Evolutionary conservation across 257 asterid species (phyloP), one percentile per base, ranked within the genome.

Genomic region (Anisodus tanguticus): DNA sequence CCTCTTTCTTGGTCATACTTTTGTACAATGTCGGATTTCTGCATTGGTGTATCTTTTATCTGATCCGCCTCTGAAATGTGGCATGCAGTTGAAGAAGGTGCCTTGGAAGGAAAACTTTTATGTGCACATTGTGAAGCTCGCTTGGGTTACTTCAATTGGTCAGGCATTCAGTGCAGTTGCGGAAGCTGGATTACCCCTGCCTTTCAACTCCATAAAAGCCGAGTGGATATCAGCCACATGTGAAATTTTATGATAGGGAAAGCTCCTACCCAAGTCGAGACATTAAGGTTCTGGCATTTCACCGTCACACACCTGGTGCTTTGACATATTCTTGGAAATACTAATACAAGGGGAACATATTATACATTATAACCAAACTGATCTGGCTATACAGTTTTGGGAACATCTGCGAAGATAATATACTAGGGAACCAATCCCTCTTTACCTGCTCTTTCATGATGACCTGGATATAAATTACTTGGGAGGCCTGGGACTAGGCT

Each of bases 131-230:
- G 99, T 69, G 98, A 93, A 86, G 93, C 95, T 16, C 97, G 98
- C 7, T 84, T 97, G 78, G 99, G 99, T 77, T 91, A 95, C 95
- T 97, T 97, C 90, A 97, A 95, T 91, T 95, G 99, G 98, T 88
- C 95, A 0, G 98, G 99, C 85, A 92, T 97, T 86, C 98, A 97
- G 85, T 97, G 99, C 94, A 95, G 95, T 82, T 97, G 99, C 9
- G 98, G 98, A 83, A 97, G 98, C 88, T 97, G 99, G 99, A 93
- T 97, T 49, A 92, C 98, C 5, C 99, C 99, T 0, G 99, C 97
- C 19, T 97, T 97, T 87, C 98, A 97, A 93, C 95, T 97, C 85
- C 97, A 97, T 86, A 94, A 93, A 90, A 89, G 98, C 90, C 92
- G 94, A 71, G 97, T 97, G 53, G 98, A 97, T 85, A 55, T 90